Percentiles rank a stretch among this genome's conserved stretches.
phyloP scores from a whole-genome alignment of 495 filamentous ascomycete species.

The Clohesyomyces aquaticus region DNA sequence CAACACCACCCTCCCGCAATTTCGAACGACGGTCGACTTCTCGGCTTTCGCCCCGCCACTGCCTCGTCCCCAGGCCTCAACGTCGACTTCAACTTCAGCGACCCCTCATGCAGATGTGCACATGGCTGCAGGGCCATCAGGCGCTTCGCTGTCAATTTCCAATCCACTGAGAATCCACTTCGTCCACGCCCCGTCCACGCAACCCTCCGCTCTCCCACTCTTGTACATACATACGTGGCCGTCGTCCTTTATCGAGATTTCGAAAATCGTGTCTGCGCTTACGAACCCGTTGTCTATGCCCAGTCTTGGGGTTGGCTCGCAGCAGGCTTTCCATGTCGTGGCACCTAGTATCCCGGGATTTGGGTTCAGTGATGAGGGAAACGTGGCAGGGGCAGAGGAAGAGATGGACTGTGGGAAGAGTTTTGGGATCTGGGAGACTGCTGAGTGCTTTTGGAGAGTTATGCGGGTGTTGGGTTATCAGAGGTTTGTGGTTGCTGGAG shows the following conservation, averaged over 20 bases:
- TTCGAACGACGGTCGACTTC: constrained; percentile 55
- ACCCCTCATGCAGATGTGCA: no score
- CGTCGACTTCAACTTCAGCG: no score
- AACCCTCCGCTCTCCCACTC: constrained; percentile 45
- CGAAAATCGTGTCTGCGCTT: constrained; percentile 44
- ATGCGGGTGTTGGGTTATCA: constrained; percentile 48
- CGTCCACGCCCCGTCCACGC: constrained; percentile 44
- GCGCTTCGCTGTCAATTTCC: no score
- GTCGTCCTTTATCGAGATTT: constrained; percentile 44
- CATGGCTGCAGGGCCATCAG: no score
- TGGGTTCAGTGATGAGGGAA: constrained; percentile 48
- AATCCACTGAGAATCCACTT: no score
- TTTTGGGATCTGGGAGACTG: constrained; percentile 45
- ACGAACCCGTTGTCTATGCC: constrained; percentile 41
- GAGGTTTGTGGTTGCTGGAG: constrained; percentile 45
- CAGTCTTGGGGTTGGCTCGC: constrained; percentile 29
- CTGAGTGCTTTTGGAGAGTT: constrained; percentile 42
- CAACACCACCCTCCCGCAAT: constrained; percentile 63
- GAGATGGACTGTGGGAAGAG: no score
- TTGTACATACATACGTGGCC: constrained; percentile 49
- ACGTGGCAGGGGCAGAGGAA: no score
- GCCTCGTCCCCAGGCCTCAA: no score
- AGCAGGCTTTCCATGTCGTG: constrained; percentile 48
- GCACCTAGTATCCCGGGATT: constrained; percentile 48
- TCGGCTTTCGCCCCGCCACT: not conserved